phyloP scores from a whole-genome alignment of 164 flowering plant genomes.

The Chimonanthus salicifolius region DNA sequence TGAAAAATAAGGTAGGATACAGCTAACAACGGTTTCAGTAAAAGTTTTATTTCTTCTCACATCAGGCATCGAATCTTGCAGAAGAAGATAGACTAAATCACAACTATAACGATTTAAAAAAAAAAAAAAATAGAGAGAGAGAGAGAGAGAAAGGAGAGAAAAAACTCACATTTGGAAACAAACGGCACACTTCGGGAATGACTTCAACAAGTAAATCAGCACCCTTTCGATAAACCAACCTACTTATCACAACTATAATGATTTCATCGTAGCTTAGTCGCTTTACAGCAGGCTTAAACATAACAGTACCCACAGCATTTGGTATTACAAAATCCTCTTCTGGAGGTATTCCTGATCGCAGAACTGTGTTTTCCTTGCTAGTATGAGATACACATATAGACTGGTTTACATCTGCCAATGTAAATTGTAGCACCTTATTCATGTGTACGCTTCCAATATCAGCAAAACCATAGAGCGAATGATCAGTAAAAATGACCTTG shows the following conservation, averaged over 20 bases:
- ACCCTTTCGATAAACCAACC: slow-evolving; percentile 94
- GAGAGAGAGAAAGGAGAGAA: neutral
- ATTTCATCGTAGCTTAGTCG: slow-evolving; percentile 47
- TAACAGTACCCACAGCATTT: slow-evolving; percentile 95
- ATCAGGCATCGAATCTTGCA: neutral
- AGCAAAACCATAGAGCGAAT: slow-evolving; percentile 95
- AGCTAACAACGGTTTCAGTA: too few species aligned
- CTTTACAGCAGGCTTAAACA: slow-evolving; percentile 83
- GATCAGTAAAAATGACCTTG: slow-evolving; percentile 89
- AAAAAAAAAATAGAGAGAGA: too few species aligned
- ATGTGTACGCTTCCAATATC: slow-evolving; percentile 95
- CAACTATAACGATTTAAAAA: neutral
- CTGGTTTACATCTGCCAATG: slow-evolving; percentile 84
- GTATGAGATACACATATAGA: slow-evolving; percentile 99
- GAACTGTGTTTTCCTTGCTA: slow-evolving; percentile 94
- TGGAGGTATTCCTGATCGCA: slow-evolving; percentile 78
- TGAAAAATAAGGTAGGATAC: neutral
- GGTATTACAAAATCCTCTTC: slow-evolving; percentile 91
- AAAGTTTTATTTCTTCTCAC: neutral
- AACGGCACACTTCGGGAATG: slow-evolving; percentile 86
- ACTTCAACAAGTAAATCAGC: slow-evolving; percentile 98
- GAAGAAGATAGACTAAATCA: too few species aligned
- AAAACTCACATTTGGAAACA: slow-evolving; percentile 69
- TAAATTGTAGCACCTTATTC: slow-evolving; percentile 94
- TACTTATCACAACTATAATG: slow-evolving; percentile 86